Evolutionary conservation across 495 filamentous ascomycete genomes (phyloP), one percentile per base, ranked within the genome.

Genomic region (Penicillium chermesinum): DNA sequence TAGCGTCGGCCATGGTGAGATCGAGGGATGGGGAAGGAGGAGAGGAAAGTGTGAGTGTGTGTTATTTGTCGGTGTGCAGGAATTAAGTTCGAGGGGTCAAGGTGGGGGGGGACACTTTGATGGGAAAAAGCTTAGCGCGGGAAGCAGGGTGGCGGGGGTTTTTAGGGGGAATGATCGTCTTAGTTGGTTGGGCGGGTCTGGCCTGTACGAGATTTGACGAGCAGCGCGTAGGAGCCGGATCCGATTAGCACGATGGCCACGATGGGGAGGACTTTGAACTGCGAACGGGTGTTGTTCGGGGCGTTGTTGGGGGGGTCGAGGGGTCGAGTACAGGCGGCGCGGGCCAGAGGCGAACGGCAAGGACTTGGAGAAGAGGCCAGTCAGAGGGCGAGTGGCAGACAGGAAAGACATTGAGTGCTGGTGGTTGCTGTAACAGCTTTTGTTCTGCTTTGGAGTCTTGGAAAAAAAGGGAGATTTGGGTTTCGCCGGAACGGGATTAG

Each of bases 181-280:
- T 54, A 53, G 36, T 49, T 54, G 3, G 46, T 25, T 13, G 42
- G 33, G 27, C 38, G 50, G 27, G 44, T 36, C 36, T 64, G 38
- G 53, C 61, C 77, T 45, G 75, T 72, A 38, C 85, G 75, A 49
- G 71, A 69, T 51, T 79, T 83, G 16, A 85, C 81, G 55, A 87
- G 78, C 44, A 75, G 67, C 39, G 72, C 64, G 73, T 86, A 88
- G 38, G 78, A 69, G 27, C 71, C 78, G 14, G 78, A 78, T 36
- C 84, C 81, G 32, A 73, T 57, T 48, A 65, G 69, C 49, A 83
- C 71, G 55, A 88, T 79, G 49, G 71, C 60, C 45, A 86, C 43
- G 57, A 88, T 79, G 3, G 85, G 85, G 68, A 82, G 74, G 63
- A 87, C 59, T 62, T 79, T 83, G 57, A 87, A 78, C 18, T 79